Evolutionary conservation across 108 stramenopile genomes (phyloP).

Genomic region (Fragilaria radians): DNA sequence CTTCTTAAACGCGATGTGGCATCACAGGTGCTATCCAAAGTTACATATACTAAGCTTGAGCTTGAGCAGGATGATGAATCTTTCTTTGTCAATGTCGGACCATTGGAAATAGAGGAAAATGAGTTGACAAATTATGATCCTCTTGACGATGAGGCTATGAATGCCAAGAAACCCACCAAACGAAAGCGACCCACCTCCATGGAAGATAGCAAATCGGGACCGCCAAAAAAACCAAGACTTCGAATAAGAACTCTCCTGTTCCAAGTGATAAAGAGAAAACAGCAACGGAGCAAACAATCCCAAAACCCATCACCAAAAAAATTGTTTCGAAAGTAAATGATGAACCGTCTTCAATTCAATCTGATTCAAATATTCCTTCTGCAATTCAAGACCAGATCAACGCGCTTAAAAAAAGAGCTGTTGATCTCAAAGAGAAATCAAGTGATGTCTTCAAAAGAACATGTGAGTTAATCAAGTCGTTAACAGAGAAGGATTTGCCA

Average conservation of each 20-base stretch:
- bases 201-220: neutral
- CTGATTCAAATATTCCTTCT: neutral
- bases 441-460: constrained; percentile 28
- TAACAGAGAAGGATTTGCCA: constrained; percentile 60
- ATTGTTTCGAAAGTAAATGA: no score
- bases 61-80: constrained; percentile 60
- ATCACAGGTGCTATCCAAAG: constrained; percentile 68
- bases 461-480: constrained; percentile 46
- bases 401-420: constrained; percentile 11
- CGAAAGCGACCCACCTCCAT: constrained; percentile 5
- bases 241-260: neutral
- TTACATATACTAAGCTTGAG: constrained; percentile 70
- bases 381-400: neutral
- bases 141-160: constrained; percentile 28
- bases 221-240: neutral
- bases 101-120: constrained; percentile 70
- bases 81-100: constrained; percentile 87
- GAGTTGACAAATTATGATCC: constrained; percentile 64
- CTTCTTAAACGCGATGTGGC: constrained; percentile 64
- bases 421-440: constrained; percentile 13
- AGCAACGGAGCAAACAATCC: no score
- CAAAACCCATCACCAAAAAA: no score
- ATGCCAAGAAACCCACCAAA: constrained; percentile 8
- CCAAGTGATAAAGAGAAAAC: no score
- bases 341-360: neutral